Base-by-base conservation (phyloP, 2,329 filamentous ascomycete species). In the Colletotrichum siamense region DNA sequence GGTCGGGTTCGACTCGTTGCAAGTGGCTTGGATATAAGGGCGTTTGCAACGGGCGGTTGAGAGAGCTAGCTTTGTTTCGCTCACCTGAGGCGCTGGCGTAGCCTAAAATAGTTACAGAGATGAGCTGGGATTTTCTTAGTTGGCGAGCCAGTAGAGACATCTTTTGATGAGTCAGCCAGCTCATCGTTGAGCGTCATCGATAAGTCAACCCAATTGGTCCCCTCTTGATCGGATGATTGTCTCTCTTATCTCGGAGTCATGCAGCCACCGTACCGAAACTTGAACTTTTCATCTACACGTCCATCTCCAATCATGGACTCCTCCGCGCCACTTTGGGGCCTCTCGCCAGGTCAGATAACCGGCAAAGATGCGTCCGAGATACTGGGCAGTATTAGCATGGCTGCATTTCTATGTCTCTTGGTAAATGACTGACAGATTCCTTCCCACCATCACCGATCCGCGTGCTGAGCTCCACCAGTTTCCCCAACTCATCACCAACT, bases 351-450 rank as follows among this genome's bases (percentile, higher is more conserved):
- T n/a, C 13, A n/a, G 6, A 22, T 61, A 15, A 71, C 34, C 12
- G 44, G 28, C 3, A 52, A 61, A 16, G 72, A 75, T 39, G 68
- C 61, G 12, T 75, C 72, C 9, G 72, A 75, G n/a, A 72, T 75
- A 18, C 61, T 75, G 26, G 72, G 72, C 22, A 75, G 72, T 24
- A 71, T 75, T 36, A 75, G 72, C 12, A 75, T 75, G 72, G 61
- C 72, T n/a, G 72, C 72, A 13, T 75, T 75, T n/a, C 55, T 75
- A n/a, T 71, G 72, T 32, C 68, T 75, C 8, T 61, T 71, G 61
- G 72, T 75, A 24, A 36, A 36, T 28, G 16, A 15, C 24, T 5
- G 4, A 52, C 44, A 52, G 6, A 8, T 13, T 22, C 44, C 22
- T 12, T 8, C 8, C 3, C 18, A 6, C 8, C n/a, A 10, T 24